Evolutionary conservation across 805 yeast species (phyloP), one percentile per base, ranked within the genome.

Genomic region (Suhomyces canberraensis): DNA sequence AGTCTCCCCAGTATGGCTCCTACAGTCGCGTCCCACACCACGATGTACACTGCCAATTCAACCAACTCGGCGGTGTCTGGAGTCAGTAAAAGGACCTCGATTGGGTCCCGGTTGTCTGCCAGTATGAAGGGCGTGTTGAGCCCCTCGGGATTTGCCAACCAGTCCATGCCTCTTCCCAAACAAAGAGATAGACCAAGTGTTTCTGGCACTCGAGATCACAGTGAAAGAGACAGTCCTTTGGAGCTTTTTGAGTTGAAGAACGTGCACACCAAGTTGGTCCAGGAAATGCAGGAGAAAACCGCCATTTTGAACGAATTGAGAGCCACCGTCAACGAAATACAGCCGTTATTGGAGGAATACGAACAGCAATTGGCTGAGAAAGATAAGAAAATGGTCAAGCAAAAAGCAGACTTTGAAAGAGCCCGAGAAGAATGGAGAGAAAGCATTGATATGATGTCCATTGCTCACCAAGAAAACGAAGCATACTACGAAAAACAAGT

Each of bases 401-500:
- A 71, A 39, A 74, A 71, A 48, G 50, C 48, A 14, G 72, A 64
- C 18, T 70, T 73, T 29, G 83, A 78, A 34, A 48, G 55, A 11
- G 83, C 81, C 30, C 62, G 83, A 19, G 73, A 70, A 31, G 84
- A 81, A 50, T 64, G 83, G 60, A 54, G 81, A 31, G 76, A 73
- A 33, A 78, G 76, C 13, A 67, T 81, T 33, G 81, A 75, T 40
- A 59, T 76, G 29, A 65, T 81, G 53, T 75, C 77, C 29, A 54
- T 60, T 21, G 77, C 78, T 28, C 78, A 78, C 25, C 71, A 68
- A 33, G 83, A 79, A 40, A 76, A 73, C 40, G 82, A 75, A 41
- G 51, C 53, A 15, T 56, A 74, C 22, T 78, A 72, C 47, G 61
- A 68, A 33, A 55, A 59, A n/a, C 74, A 75, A 42, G 57, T 79